Evolutionary conservation across 1,284 basidiomycete species (phyloP).

Genomic region (Leccinum pachyderme): DNA sequence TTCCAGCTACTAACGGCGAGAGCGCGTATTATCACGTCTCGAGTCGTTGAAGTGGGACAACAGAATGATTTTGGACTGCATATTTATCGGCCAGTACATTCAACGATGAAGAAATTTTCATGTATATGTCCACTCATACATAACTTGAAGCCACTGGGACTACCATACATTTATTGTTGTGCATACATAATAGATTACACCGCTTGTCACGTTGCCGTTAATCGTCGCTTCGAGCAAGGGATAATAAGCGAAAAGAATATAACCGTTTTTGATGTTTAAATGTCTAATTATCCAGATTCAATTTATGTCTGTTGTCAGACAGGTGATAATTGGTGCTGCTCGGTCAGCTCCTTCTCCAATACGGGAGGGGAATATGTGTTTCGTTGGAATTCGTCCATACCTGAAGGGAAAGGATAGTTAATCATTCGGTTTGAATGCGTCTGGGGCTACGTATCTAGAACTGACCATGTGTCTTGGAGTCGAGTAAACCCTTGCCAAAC

Average conservation of each 20-base stretch:
- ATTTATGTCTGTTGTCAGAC: conserved; percentile 50
- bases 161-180: too few relatives aligned
- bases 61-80: too few relatives aligned
- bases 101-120: too few relatives aligned
- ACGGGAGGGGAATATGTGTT: conserved; percentile 40
- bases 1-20: background rate
- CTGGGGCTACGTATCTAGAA: conserved; percentile 37
- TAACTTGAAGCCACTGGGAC: too few relatives aligned
- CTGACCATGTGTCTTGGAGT: conserved; percentile 74
- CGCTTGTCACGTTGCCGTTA: too few relatives aligned
- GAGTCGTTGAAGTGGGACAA: too few relatives aligned
- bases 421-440: conserved; percentile 35
- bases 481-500: conserved; percentile 70
- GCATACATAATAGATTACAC: too few relatives aligned
- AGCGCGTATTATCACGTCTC: too few relatives aligned
- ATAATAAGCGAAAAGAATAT: background rate
- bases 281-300: conserved; percentile 36
- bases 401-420: conserved; percentile 37
- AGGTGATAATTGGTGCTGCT: conserved; percentile 37
- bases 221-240: background rate
- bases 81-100: too few relatives aligned
- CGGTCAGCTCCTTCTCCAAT: conserved; percentile 43
- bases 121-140: too few relatives aligned
- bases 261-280: conserved; percentile 2
- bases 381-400: conserved; percentile 47